Base-by-base conservation (phyloP, 768 basidiomycete genomes). In the Podaxis pistillaris region DNA sequence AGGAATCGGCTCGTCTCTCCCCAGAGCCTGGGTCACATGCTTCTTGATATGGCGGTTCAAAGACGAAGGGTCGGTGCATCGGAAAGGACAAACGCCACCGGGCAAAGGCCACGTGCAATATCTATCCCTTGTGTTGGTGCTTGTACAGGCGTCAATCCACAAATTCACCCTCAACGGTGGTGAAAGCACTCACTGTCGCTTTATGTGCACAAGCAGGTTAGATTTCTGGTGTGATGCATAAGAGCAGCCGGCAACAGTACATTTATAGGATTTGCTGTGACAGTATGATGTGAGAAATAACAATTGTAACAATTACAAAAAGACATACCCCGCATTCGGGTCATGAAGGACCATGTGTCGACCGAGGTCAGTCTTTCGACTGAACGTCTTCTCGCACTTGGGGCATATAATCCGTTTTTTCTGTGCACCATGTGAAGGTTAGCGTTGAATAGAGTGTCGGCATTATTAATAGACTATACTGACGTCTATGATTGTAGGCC, bases 51-150 rank as follows among this genome's bases (percentile, higher is more conserved):
- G 58, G 9, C 58, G 58, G 36, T 59, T 59, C 9, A 49, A 36
- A 8, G 58, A 59, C 33, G 58, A 59, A n/a, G 58, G 58, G n/a
- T 59, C 58, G 3, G 33, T 15, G 22, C 46, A 50, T 4, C 9
- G 4, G 19, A 49, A 50, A 7, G 17, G 19, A 28, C 58, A 59
- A 19, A n/a, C 13, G 28, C 28, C n/a, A 8, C 17, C 41, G 15
- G n/a, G 17, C 15, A 19, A 19, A 6, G 56, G 26, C 57, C 57
- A 58, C 8, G 5, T 19, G 26, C 57, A 58, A n/a, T 15, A 9
- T 28, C 44, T 19, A 30, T 57, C 56, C 24, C 44, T 57, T 6
- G 7, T n/a, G 13, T 13, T 8, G 4, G 22, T 4, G 41, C 56
- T 57, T 24, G 6, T 6, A 24, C 17, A 44, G 3, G 9, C 28